A percentile compares a stretch with the other conserved stretches of the same genome.
phyloP scores from a whole-genome alignment of 2,329 filamentous ascomycete genomes.

The Mycosphaerella sp. region DNA sequence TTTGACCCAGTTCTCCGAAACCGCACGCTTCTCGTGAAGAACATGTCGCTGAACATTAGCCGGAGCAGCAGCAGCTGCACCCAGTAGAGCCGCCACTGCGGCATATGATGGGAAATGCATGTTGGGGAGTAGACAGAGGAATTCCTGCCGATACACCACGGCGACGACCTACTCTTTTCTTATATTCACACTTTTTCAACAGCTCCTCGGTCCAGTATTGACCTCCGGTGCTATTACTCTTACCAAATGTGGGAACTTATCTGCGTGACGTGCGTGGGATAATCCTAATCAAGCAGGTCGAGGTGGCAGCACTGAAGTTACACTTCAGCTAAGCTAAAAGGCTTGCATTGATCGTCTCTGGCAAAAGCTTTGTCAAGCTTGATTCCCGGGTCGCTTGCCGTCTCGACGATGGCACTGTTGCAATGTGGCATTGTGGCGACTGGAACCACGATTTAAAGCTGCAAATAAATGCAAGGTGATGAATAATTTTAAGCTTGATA shows the following conservation, averaged over 20 bases:
- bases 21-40: conserved; percentile 39
- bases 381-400: not conserved
- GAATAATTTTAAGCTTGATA: no score
- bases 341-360: conserved; percentile 15
- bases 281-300: conserved; percentile 18
- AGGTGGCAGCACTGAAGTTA: conserved; percentile 6
- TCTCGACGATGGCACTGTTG: not conserved
- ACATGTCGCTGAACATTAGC: conserved; percentile 33
- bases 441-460: not conserved
- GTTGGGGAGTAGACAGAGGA: conserved; percentile 8
- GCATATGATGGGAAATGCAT: conserved; percentile 20
- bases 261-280: not conserved
- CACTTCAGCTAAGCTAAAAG: conserved; percentile 17
- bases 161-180: not conserved
- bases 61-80: conserved; percentile 15
- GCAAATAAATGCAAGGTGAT: not conserved
- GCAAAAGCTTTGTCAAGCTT: conserved; percentile 11
- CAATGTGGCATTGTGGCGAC: not conserved
- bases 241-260: not conserved
- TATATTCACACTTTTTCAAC: not conserved
- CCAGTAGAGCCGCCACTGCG: conserved; percentile 11
- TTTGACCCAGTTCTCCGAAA: conserved; percentile 36
- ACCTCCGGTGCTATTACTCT: not conserved
- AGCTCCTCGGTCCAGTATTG: conserved; percentile 4
- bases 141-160: not conserved